phyloP scores from a whole-genome alignment of 805 yeast genomes.

The Clavispora santaluciae region DNA sequence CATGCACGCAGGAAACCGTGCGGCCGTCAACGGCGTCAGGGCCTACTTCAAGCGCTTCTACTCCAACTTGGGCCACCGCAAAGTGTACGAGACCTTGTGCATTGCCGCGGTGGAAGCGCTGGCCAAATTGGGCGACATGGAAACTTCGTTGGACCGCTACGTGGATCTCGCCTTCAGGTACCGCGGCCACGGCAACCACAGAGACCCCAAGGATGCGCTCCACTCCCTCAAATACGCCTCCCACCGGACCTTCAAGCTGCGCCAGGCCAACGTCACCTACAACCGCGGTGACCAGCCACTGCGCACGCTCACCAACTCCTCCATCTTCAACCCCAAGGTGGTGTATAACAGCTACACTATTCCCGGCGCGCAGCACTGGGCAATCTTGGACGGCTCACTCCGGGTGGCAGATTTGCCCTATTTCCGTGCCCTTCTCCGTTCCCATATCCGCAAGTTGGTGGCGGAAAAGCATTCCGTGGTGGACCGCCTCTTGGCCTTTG shows the following conservation, averaged over 20 bases:
- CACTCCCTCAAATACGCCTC: slow-evolving; percentile 10
- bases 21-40: slow-evolving; percentile 25
- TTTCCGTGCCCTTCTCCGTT: slow-evolving; percentile 20
- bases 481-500: slow-evolving; percentile 16
- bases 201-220: slow-evolving; percentile 5
- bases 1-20: slow-evolving; percentile 20
- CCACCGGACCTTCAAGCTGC: slow-evolving; percentile 8
- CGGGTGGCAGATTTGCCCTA: slow-evolving; percentile 28
- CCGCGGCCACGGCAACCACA: slow-evolving; percentile 16
- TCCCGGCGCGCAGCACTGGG: slow-evolving; percentile 15
- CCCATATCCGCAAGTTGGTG: slow-evolving; percentile 8
- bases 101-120: slow-evolving; percentile 29
- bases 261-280: slow-evolving; percentile 15
- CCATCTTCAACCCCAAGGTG: slow-evolving; percentile 21
- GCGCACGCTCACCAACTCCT: not conserved
- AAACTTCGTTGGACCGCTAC: slow-evolving; percentile 21
- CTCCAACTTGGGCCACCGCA: slow-evolving; percentile 28
- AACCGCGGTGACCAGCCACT: not conserved
- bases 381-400: slow-evolving; percentile 27
- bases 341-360: slow-evolving; percentile 25
- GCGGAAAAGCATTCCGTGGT: slow-evolving; percentile 9
- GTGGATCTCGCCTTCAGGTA: slow-evolving; percentile 14
- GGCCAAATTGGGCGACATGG: slow-evolving; percentile 18
- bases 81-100: slow-evolving; percentile 23
- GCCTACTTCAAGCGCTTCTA: slow-evolving; percentile 35